phyloP scores from a whole-genome alignment of 176 grass and related monocot genomes.

The Triticum monococcum region DNA sequence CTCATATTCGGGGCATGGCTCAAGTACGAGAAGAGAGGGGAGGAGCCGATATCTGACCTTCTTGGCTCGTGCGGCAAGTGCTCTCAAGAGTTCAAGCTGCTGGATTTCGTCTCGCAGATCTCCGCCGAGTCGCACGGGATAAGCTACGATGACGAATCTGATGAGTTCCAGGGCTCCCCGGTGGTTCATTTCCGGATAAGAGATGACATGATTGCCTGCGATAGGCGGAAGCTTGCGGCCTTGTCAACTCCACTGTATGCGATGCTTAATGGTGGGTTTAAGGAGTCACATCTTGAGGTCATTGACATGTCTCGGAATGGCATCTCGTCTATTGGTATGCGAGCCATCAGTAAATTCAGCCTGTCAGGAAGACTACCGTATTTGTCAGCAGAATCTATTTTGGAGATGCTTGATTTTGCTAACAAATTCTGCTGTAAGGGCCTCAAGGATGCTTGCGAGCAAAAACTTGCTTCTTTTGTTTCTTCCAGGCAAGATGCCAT shows the following conservation, averaged over 20 bases:
- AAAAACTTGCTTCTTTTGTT: conserved; percentile 84
- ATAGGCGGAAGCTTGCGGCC: conserved; percentile 73
- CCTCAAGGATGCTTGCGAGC: conserved; percentile 91
- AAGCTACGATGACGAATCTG: conserved; percentile 18
- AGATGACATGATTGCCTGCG: conserved; percentile 82
- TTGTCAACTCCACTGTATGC: conserved; percentile 84
- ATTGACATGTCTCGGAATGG: conserved; percentile 93
- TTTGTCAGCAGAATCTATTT: conserved; percentile 70
- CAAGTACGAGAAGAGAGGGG: conserved; percentile 89
- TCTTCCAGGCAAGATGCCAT: conserved; percentile 90
- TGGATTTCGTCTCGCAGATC: conserved; percentile 75
- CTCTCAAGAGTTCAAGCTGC: conserved; percentile 86
- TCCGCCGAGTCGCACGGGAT: conserved; percentile 37
- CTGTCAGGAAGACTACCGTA: conserved; percentile 62
- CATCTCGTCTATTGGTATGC: conserved; percentile 77
- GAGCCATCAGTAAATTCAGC: conserved; percentile 85
- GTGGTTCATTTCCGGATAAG: conserved; percentile 75
- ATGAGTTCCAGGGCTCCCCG: conserved; percentile 36
- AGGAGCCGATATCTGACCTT: conserved; percentile 83
- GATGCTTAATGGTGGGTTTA: conserved; percentile 94
- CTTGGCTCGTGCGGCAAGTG: conserved; percentile 85
- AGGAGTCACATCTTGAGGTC: conserved; percentile 79
- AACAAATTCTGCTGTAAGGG: conserved; percentile 96
- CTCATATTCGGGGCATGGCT: conserved; percentile 88
- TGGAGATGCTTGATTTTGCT: conserved; percentile 95